Conservation (phyloP, 257 asterid genomes). For the Solanum infundibuliforme region DNA sequence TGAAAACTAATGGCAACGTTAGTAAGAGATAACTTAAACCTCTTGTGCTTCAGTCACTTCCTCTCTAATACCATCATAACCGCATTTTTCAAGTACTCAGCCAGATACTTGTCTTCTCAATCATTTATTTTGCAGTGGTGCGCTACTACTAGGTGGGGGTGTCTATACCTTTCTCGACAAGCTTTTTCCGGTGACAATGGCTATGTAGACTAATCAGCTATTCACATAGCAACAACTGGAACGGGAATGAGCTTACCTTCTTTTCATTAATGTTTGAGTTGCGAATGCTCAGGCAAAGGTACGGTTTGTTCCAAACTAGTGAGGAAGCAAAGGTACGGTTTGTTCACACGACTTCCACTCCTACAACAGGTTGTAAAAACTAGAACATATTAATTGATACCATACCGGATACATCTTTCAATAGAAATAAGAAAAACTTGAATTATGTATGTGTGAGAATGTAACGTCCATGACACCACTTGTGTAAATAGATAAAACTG, state of each 20-base stretch:
- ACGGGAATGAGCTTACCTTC: background rate
- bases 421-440: background rate
- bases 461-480: background rate
- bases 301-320: background rate
- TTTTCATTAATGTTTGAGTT: background rate
- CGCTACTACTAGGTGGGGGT: constrained; percentile 88
- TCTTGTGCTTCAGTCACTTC: background rate
- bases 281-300: background rate
- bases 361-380: background rate
- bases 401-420: background rate
- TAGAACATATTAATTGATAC: background rate
- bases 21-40: background rate
- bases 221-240: background rate
- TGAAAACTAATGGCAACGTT: background rate
- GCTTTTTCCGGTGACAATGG: constrained; percentile 70
- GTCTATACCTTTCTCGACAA: constrained; percentile 66
- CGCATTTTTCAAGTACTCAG: background rate
- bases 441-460: background rate
- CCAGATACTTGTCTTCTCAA: background rate
- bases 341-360: background rate
- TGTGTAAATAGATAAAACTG: background rate
- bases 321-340: background rate
- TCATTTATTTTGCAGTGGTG: constrained; percentile 46
- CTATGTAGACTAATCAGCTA: constrained; percentile 35
- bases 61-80: background rate